Base-by-base conservation (phyloP, 495 filamentous ascomycete species). In the Xylaria scruposa region DNA sequence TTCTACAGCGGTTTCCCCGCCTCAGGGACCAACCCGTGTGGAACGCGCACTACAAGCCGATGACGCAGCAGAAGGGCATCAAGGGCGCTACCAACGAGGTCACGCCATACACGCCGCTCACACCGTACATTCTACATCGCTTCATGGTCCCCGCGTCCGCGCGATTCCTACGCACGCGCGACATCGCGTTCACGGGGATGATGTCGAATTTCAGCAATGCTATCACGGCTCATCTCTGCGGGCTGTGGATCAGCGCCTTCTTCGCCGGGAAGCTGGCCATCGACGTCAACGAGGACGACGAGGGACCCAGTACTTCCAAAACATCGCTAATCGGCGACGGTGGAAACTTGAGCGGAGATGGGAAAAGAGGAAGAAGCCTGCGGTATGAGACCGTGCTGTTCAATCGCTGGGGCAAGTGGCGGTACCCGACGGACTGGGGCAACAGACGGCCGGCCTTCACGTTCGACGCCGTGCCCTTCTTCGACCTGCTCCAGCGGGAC, bases 391-490 rank as follows among this genome's bases (percentile, higher is more conserved):
- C 90, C 0, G 83, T 88, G 17, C 79, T 95, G 71, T 84, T 90
- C 74, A 86, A 85, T 24, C 87, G 92, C 10, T 94, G 91, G 73
- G 89, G 91, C 0, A 86, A 86, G 72, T 92, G 89, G 88, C 81
- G 92, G 10, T 91, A 90, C 74, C 90, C 90, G 1, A 85, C 83
- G 5, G 92, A 91, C 7, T 88, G 87, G 66, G 92, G 91, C 0
- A 80, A 77, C 21, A 84, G 87, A 67, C 88, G 88, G 69, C 90
- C 91, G 0, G 91, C 93, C 75, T 88, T 93, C 66, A 90, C 91
- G 49, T 94, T 93, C 75, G 93, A 96, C 78, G 87, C 85, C 3
- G 72, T 94, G 59, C 90, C 93, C 17, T 96, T 94, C 76, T 77
- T 94, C 3, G 93, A 95, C 79, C 70, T 93, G 74, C 72, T 95